Conservation (phyloP, 306 rosid genomes). For the Casuarina cunninghamiana region DNA sequence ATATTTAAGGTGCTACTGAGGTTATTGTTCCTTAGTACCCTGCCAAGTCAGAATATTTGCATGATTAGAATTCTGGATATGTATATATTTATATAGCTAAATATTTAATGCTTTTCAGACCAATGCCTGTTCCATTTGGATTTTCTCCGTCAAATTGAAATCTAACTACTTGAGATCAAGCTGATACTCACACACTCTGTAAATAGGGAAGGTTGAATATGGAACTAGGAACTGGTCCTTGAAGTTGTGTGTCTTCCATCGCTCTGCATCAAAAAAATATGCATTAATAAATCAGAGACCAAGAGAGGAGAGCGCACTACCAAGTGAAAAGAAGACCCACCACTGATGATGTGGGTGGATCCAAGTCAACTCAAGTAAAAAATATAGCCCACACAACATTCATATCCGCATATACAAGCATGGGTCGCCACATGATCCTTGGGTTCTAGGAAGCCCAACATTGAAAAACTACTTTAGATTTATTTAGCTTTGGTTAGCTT, state of each 20-base stretch:
- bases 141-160: too few species aligned
- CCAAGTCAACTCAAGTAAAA: too few species aligned
- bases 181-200: constrained; percentile 38
- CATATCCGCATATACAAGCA: too few species aligned
- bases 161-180: not conserved
- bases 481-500: too few species aligned
- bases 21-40: constrained; percentile 33
- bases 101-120: not conserved
- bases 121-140: too few species aligned
- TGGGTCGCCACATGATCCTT: too few species aligned
- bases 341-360: too few species aligned
- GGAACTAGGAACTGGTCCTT: constrained; percentile 32
- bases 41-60: not conserved
- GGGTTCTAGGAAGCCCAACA: too few species aligned
- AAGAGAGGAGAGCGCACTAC: too few species aligned
- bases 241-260: constrained; percentile 34
- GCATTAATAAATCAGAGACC: not conserved
- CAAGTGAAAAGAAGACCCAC: too few species aligned
- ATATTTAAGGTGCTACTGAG: constrained; percentile 33
- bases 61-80: not conserved
- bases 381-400: too few species aligned
- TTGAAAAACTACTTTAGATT: too few species aligned
- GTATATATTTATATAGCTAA: not conserved
- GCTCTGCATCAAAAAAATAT: constrained; percentile 10
- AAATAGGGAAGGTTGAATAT: constrained; percentile 32